phyloP scores from a whole-genome alignment of 805 yeast genomes.

The Ogataea minuta region DNA sequence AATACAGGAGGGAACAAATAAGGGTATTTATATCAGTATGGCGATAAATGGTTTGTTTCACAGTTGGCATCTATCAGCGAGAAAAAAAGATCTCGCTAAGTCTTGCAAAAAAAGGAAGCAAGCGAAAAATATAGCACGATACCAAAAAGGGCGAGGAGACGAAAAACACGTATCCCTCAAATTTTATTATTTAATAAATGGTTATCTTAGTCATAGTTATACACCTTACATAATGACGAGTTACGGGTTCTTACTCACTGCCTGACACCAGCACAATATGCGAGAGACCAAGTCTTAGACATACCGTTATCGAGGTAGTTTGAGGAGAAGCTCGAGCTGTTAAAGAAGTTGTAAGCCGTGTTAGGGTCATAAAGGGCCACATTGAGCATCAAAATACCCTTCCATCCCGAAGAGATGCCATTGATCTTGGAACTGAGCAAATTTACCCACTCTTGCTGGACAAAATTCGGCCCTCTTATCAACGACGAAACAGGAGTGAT shows the following conservation, averaged over 20 bases:
- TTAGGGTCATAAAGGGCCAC: constrained; percentile 71
- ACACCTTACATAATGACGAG: background rate
- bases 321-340: constrained; percentile 50
- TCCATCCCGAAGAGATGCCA: constrained; percentile 69
- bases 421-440: constrained; percentile 46
- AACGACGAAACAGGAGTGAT: constrained; percentile 64
- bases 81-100: constrained; percentile 5
- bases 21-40: constrained; percentile 3
- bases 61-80: constrained; percentile 9
- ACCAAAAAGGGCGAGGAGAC: background rate
- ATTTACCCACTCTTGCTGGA: constrained; percentile 64
- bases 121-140: background rate
- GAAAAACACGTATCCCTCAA: background rate
- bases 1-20: background rate
- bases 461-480: constrained; percentile 55
- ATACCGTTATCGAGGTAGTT: constrained; percentile 77
- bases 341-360: constrained; percentile 61
- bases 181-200: background rate
- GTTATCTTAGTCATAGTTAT: background rate
- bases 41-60: background rate
- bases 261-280: constrained; percentile 58
- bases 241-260: background rate
- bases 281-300: constrained; percentile 82
- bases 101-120: constrained; percentile 2
- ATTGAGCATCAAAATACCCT: constrained; percentile 71